Percentiles rank a stretch among this genome's conserved stretches.
Conservation (phyloP, 2,329 filamentous ascomycete species). For the Aspergillus cejpii region DNA sequence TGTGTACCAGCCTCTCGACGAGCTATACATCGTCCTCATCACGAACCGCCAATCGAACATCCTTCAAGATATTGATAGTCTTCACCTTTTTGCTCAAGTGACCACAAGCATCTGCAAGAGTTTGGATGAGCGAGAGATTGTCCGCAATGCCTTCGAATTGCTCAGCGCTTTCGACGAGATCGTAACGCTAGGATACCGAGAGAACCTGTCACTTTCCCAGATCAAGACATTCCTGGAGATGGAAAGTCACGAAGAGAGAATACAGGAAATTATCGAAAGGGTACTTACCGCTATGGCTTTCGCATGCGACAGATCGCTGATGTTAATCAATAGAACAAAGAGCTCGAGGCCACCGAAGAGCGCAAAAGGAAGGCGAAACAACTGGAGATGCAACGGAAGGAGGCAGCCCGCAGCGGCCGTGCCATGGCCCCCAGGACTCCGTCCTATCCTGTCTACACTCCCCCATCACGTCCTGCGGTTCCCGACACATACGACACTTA, state of each 20-base stretch:
- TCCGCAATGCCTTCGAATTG: slow-evolving; percentile 91
- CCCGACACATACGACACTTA: slow-evolving; percentile 87
- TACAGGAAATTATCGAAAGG: slow-evolving; percentile 93
- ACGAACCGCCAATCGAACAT: slow-evolving; percentile 99
- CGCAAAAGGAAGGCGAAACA: slow-evolving; percentile 98
- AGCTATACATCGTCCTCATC: slow-evolving; percentile 99
- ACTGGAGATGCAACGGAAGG: slow-evolving; percentile 96
- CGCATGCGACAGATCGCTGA: slow-evolving; percentile 18
- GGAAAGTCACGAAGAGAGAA: slow-evolving; percentile 98
- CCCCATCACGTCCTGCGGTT: slow-evolving; percentile 65
- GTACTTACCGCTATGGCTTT: slow-evolving; percentile 44
- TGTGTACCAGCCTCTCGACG: slow-evolving; percentile 96
- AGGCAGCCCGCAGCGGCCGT: slow-evolving; percentile 72
- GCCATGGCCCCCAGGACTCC: slow-evolving; percentile 64
- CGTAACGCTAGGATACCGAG: slow-evolving; percentile 88
- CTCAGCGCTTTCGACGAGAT: slow-evolving; percentile 96
- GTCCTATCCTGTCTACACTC: slow-evolving; percentile 81
- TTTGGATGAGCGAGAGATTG: slow-evolving; percentile 89
- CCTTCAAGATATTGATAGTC: slow-evolving; percentile 95
- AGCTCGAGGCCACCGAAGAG: slow-evolving; percentile 95
- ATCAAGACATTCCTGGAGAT: slow-evolving; percentile 99
- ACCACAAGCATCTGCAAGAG: slow-evolving; percentile 95
- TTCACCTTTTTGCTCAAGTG: slow-evolving; percentile 96
- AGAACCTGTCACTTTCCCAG: slow-evolving; percentile 92
- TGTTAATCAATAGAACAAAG: slow-evolving; percentile 68